phyloP scores from a whole-genome alignment of 768 basidiomycete species.

The Boletus vinaceobasis region DNA sequence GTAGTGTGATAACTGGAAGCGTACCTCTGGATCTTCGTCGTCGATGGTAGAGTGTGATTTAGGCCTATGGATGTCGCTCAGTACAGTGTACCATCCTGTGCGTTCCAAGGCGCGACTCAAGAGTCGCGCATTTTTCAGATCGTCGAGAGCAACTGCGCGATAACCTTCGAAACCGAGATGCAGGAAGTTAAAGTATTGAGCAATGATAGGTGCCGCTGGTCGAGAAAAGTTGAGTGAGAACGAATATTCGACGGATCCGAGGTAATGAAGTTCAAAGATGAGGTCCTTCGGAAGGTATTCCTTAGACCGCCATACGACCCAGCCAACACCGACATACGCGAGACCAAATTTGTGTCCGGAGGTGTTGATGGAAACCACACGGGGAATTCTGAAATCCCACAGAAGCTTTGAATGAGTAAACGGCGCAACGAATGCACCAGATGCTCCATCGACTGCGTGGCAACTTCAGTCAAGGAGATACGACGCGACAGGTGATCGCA shows the following conservation, averaged over 20 bases:
- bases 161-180: slow-evolving; percentile 59
- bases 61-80: slow-evolving; percentile 54
- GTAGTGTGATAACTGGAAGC: slow-evolving; percentile 3
- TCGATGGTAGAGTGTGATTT: slow-evolving; percentile 34
- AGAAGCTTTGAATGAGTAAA: slow-evolving; percentile 51
- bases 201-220: slow-evolving; percentile 58
- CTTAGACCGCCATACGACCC: slow-evolving; percentile 60
- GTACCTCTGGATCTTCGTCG: slow-evolving; percentile 58
- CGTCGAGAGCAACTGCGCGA: slow-evolving; percentile 43
- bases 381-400: slow-evolving; percentile 61
- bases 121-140: slow-evolving; percentile 62
- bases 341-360: slow-evolving; percentile 64
- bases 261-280: slow-evolving; percentile 59
- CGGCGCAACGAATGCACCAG: slow-evolving; percentile 61
- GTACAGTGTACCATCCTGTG: slow-evolving; percentile 48
- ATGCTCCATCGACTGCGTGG: slow-evolving; percentile 51
- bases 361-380: slow-evolving; percentile 58
- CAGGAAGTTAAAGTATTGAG: slow-evolving; percentile 61
- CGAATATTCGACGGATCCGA: slow-evolving; percentile 66
- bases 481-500: slow-evolving; percentile 24
- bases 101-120: slow-evolving; percentile 60
- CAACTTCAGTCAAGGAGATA: slow-evolving; percentile 5
- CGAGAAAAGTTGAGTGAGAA: slow-evolving; percentile 64
- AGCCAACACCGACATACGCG: slow-evolving; percentile 57
- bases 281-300: slow-evolving; percentile 62